Base-by-base conservation (phyloP, 495 filamentous ascomycete genomes). In the Penicillium bialowiezense region DNA sequence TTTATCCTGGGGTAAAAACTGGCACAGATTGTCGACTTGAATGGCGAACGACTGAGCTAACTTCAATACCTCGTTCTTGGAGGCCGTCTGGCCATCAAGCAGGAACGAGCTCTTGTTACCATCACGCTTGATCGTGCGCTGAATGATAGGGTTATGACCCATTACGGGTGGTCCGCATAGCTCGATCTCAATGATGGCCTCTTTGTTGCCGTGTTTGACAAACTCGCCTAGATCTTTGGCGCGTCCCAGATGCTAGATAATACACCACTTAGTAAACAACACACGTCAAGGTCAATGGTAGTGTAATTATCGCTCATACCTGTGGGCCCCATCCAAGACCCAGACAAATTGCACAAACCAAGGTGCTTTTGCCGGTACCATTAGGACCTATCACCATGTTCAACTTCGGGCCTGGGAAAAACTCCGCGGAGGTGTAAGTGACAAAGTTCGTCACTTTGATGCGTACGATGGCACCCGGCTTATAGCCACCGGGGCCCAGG, bases 341-440 rank as follows among this genome's bases (percentile, higher is more conserved):
- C 10, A 99, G 69, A 69, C 95, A 97, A 52, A 99, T 95, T 21
- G 95, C 93, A 68, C 93, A 97, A 23, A 99, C 93, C 24, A 99
- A 79, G 0, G 95, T 96, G 74, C 91, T 96, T 65, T 99, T 99
- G 36, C 93, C 93, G 0, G 93, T 97, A 36, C 93, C 93, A 62
- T 99, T 99, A 7, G 93, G 93, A 0, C 93, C 93, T 56, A 99
- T 97, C 48, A 99, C 84, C 95, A 99, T 97, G 63, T 99, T 99
- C 58, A 99, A 64, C 56, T 87, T 93, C 10, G 95, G 91, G 0
- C 93, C 93, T 3, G 89, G 90, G 41, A 81, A 81, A 67, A 97
- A 96, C 54, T 93, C 89, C 41, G 89, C 91, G 23, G 85, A 81
- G 12, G 84, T 90, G 66, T 97, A 99, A 0, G 95, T 99, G 21